Base-by-base conservation (phyloP, 345 rosid genomes). In the Syzygium aqueum region DNA sequence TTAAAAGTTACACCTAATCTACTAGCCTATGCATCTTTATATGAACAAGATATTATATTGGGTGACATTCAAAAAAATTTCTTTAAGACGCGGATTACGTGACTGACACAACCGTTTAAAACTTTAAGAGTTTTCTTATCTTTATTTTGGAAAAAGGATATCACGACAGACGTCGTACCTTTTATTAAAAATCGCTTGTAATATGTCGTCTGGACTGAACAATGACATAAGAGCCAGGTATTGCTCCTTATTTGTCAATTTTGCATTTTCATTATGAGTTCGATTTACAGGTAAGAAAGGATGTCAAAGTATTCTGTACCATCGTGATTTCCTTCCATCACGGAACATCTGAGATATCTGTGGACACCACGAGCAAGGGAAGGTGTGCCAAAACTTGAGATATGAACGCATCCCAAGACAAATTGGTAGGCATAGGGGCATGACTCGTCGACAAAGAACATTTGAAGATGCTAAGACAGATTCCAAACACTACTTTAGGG, bases 1-100 rank as follows among this genome's bases (percentile, higher is more conserved):
- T 84, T 8, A 84, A 84, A 84, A 52, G 59, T 61, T 84, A 84
- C 85, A 84, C 85, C 85, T 84, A 84, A 84, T 84, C 85, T 84
- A 84, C 85, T n/a, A 84, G 46, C 49, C 85, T 84, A 84, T 84
- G 85, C 85, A 28, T 84, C 30, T 51, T 9, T 37, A 5, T 73
- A 73, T 67, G 17, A 37, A 73, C 82, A 73, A 73, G 82, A 73
- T 19, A 19, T 73, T 37, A 33, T 37, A 33, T 37, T 7, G 82
- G 82, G 82, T 73, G 49, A 73, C 27, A 19, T 73, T 73, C 12
- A 67, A 37, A 21, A 37, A 21, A 73, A 10, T 9, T 37, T 19
- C 27, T 73, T 37, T 33, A 21, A 19, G 12, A 73, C 2, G 15
- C 27, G 5, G 27, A 13, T 13, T 37, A 73, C 3, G 27, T 37